phyloP scores from a whole-genome alignment of 1,284 basidiomycete species.

The Puccinia novopanici region DNA sequence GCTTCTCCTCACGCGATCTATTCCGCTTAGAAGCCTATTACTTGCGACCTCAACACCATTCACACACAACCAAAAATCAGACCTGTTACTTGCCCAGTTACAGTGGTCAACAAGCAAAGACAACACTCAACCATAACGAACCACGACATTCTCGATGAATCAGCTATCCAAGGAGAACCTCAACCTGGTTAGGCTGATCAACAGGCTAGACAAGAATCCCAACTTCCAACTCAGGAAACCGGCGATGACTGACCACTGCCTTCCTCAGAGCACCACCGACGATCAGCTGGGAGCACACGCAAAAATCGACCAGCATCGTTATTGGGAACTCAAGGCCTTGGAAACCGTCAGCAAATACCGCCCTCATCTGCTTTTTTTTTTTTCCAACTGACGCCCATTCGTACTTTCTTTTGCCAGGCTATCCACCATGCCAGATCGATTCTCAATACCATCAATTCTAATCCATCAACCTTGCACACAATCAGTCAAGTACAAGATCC shows the following conservation, averaged over 20 bases:
- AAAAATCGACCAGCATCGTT: slow-evolving; percentile 12
- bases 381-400: background rate
- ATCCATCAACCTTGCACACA: slow-evolving; percentile 13
- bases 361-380: background rate
- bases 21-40: no score
- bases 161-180: slow-evolving; percentile 22
- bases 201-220: slow-evolving; percentile 22
- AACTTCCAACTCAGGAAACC: slow-evolving; percentile 8
- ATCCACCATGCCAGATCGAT: slow-evolving; percentile 33
- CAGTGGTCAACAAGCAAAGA: no score
- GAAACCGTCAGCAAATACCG: slow-evolving; percentile 8
- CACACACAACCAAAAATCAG: no score
- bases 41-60: no score
- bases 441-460: slow-evolving; percentile 23
- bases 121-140: no score
- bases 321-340: slow-evolving; percentile 31
- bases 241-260: background rate
- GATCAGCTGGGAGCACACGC: background rate
- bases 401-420: background rate
- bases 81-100: no score
- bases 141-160: slow-evolving; percentile 3
- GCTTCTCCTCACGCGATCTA: no score
- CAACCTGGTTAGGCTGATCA: slow-evolving; percentile 25
- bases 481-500: slow-evolving; percentile 29
- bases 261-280: background rate